Percentiles rank a stretch among this genome's conserved stretches.
phyloP scores from a whole-genome alignment of 2,329 filamentous ascomycete species.

The Stagonosporopsis cucurbitacearum region DNA sequence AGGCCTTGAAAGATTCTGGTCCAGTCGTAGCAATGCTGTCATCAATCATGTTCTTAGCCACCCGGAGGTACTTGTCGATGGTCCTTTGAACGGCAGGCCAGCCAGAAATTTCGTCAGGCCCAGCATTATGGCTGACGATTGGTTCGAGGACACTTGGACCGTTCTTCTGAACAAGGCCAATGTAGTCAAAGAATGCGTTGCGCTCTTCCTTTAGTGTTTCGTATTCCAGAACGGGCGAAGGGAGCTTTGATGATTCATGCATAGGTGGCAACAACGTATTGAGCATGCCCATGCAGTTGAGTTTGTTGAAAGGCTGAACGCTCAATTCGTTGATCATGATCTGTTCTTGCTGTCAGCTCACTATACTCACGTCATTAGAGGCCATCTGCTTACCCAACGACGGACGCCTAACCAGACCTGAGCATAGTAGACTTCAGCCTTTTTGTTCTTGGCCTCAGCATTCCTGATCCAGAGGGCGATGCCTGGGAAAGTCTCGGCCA shows the following conservation, averaged over 20 bases:
- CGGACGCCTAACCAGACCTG: conserved; percentile 67
- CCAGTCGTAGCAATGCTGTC: conserved; percentile 60
- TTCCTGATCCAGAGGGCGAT: conserved; percentile 63
- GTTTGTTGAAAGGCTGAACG: conserved; percentile 67
- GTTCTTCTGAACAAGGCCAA: conserved; percentile 62
- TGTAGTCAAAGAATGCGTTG: conserved; percentile 68
- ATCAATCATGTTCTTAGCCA: conserved; percentile 66
- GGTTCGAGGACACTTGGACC: conserved; percentile 61
- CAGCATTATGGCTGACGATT: conserved; percentile 61
- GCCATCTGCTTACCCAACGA: conserved; percentile 62
- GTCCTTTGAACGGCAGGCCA: conserved; percentile 59
- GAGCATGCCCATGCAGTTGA: conserved; percentile 71
- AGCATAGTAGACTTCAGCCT: conserved; percentile 58
- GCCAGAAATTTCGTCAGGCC: conserved; percentile 59
- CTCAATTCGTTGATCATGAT: conserved; percentile 71
- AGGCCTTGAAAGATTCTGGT: conserved; percentile 43
- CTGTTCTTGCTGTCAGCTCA: conserved; percentile 43
- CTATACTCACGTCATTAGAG: background rate
- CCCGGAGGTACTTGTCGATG: conserved; percentile 64
- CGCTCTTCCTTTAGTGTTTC: conserved; percentile 63
- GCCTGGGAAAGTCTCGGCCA: conserved; percentile 60
- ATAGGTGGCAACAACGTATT: conserved; percentile 71
- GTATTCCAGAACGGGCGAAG: conserved; percentile 60
- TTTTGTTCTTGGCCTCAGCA: conserved; percentile 53
- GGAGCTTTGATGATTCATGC: conserved; percentile 44